Percentiles rank a stretch among this genome's conserved stretches.
Evolutionary conservation across 2,329 filamentous ascomycete genomes (phyloP).

Genomic region (Clarireedia homoeocarpa): DNA sequence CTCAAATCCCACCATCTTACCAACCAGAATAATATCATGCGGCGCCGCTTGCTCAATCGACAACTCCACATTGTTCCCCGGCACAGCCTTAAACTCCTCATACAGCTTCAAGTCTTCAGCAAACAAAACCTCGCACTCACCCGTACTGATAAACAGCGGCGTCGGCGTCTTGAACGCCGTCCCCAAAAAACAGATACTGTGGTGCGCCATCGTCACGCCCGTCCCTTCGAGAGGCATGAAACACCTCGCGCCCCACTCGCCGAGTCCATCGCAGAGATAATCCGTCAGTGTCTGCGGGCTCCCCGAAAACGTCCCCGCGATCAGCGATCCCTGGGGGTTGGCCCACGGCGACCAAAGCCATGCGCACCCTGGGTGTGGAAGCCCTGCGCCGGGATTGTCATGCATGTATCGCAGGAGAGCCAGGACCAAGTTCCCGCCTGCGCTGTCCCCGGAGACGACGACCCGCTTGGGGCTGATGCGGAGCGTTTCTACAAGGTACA

Average conservation of each 20-base stretch:
- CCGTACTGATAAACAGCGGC: slow-evolving; percentile 36
- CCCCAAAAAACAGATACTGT: slow-evolving; percentile 33
- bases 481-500: slow-evolving; percentile 34
- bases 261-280: slow-evolving; percentile 33
- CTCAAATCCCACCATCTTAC: slow-evolving; percentile 35
- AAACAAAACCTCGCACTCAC: slow-evolving; percentile 35
- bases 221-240: slow-evolving; percentile 25
- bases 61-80: slow-evolving; percentile 35
- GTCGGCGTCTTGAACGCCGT: slow-evolving; percentile 33
- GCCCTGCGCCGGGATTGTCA: slow-evolving; percentile 28
- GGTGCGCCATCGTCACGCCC: slow-evolving; percentile 22
- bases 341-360: slow-evolving; percentile 39
- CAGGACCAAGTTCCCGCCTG: slow-evolving; percentile 40
- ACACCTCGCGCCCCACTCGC: slow-evolving; percentile 34
- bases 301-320: slow-evolving; percentile 21
- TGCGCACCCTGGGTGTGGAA: slow-evolving; percentile 32
- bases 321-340: slow-evolving; percentile 25
- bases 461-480: slow-evolving; percentile 34
- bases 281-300: slow-evolving; percentile 30
- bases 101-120: slow-evolving; percentile 33
- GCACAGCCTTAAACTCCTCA: slow-evolving; percentile 30
- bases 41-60: slow-evolving; percentile 34
- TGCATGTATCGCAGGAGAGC: slow-evolving; percentile 39
- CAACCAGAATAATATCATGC: slow-evolving; percentile 40
- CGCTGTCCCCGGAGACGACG: slow-evolving; percentile 40